Evolutionary conservation across 2,329 filamentous ascomycete genomes (phyloP), one percentile per base, ranked within the genome.

Genomic region (Hortaea werneckii): DNA sequence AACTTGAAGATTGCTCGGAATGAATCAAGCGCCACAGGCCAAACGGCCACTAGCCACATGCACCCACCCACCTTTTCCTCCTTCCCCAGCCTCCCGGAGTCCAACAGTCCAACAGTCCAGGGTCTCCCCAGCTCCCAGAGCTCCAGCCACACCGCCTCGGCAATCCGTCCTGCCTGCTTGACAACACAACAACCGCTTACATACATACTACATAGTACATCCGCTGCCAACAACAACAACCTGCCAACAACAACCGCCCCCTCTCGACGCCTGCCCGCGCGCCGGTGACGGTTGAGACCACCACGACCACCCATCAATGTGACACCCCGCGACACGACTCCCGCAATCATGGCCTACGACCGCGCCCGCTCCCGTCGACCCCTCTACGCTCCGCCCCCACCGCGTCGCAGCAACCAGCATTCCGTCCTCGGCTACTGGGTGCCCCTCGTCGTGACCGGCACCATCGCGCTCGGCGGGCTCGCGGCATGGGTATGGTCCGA

Each of bases 401-500:
- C 63, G 42, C 51, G 42, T 48, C 78, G 68, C 73, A 76, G 65
- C 72, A 76, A 55, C 40, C 32, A 9, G 9, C 65, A 67, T 58
- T 66, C 65, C 63, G 76, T 79, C 55, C 78, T 86, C 69, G 78
- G 82, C 60, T 90, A 94, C 69, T 95, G 89, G 87, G 79, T 95
- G 49, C 90, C 90, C 51, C 76, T 96, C 46, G 83, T 82, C 54
- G 68, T 95, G 53, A 95, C 89, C 42, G 80, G 94, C 48, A 89
- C 87, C 40, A 80, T 94, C 56, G 90, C 90, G 50, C 87, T 89
- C 20, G 82, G 85, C 45, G 88, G 89, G 30, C 70, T 94, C 41
- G 89, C 83, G 43, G 87, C 87, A 47, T 96, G 90, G 90, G 80
- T 89, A 50, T 95, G 88, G 88, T 94, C 85, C 65, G 88, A 94